Conservation (phyloP, 2,329 filamentous ascomycete genomes). For the Daldinia eschscholtzii region DNA sequence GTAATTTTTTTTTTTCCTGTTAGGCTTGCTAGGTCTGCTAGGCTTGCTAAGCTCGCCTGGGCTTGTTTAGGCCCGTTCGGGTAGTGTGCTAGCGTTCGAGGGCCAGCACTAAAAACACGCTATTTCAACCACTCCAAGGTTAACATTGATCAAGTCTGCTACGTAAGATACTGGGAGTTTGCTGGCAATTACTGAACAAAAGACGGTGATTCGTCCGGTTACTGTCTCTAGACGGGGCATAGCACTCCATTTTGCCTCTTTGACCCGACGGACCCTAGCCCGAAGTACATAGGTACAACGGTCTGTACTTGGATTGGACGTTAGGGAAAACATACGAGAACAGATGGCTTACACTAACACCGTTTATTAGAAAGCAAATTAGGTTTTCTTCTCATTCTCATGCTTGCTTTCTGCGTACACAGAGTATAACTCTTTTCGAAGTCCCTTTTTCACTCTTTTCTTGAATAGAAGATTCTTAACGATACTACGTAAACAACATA, state of each 20-base stretch:
- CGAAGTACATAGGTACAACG: conserved; percentile 15
- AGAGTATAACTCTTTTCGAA: neutral
- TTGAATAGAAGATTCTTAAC: conserved; percentile 2
- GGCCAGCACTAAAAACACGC: conserved; percentile 2
- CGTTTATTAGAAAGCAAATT: conserved; percentile 26
- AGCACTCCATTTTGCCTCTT: conserved; percentile 36
- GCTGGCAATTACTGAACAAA: neutral
- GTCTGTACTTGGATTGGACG: conserved; percentile 22
- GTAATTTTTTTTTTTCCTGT: neutral
- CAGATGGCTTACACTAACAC: conserved; percentile 2
- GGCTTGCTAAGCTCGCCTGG: neutral
- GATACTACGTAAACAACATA: conserved; percentile 26
- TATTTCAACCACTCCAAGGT: neutral
- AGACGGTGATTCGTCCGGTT: conserved; percentile 42
- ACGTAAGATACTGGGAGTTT: conserved; percentile 25
- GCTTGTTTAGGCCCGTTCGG: neutral
- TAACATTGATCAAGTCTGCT: neutral
- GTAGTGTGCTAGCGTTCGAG: neutral
- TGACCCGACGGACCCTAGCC: conserved; percentile 27
- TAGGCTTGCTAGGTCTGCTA: neutral
- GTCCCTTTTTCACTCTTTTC: neutral
- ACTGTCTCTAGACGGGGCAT: conserved; percentile 30
- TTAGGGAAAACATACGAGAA: conserved; percentile 19
- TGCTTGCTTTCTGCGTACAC: neutral
- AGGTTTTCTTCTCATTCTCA: conserved; percentile 2